Base-by-base conservation (phyloP, 2,329 filamentous ascomycete species). In the Pyricularia grisea region DNA sequence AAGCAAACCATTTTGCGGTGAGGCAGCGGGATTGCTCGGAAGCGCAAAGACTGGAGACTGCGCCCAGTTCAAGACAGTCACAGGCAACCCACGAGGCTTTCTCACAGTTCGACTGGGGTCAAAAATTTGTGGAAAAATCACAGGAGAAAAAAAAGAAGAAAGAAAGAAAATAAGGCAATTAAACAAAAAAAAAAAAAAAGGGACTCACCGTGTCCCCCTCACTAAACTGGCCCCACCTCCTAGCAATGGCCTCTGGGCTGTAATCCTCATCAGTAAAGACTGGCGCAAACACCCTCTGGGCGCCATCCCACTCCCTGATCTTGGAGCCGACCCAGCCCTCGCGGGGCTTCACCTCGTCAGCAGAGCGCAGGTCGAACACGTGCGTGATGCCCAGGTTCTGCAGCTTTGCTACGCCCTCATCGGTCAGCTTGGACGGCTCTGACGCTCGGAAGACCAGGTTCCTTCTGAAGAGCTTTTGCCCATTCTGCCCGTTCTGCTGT, bases 341-440 rank as follows among this genome's bases (percentile, higher is more conserved):
- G 74, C 79, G 74, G 74, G 79, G 75, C 69, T 84, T 78, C 68
- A 91, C 85, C 79, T 92, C 89, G 23, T 77, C 74, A n/a, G 78
- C 77, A 30, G 87, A 90, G 68, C 91, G 85, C 11, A 93, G 81
- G 79, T 93, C 91, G 76, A 88, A 93, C 67, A 92, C 84, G 71
- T 84, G 81, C 28, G 80, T 83, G 72, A 94, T 85, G n/a, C 85
- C 84, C 68, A 92, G 79, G 5, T 76, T 73, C 33, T 80, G 81
- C 70, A 92, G 81, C 63, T 79, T 81, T 9, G 78, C 74, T 7
- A 86, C 77, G 20, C 88, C 88, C 28, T 82, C 78, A 30, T 81
- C 76, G 0, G 86, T 87, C 58, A 90, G 79, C 69, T 79, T 79
- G 23, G 85, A 86, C 20, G 90, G 87, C 72, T 92, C 90, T 2